Evolutionary conservation across 768 basidiomycete species (phyloP).

Genomic region (Lepiota brunneoincarnata): DNA sequence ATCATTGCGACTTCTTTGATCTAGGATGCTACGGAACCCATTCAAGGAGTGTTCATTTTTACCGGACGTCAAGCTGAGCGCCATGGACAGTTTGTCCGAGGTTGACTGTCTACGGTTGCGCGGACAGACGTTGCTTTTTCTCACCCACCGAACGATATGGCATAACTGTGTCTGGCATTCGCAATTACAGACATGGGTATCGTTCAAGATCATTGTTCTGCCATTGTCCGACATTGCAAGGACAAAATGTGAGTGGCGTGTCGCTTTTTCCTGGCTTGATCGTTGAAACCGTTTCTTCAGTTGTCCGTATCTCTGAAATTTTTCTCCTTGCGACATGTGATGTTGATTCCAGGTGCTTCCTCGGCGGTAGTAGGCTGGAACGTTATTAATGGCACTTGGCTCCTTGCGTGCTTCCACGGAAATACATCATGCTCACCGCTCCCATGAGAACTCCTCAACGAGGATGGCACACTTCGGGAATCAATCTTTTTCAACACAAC

Average conservation of each 20-base stretch:
- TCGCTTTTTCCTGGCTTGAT: background rate
- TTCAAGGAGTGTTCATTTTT: slow-evolving; percentile 45
- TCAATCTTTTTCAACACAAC: slow-evolving; percentile 54
- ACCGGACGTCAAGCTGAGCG: slow-evolving; percentile 34
- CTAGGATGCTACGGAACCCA: slow-evolving; percentile 53
- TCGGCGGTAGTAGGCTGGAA: slow-evolving; percentile 40
- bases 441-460: slow-evolving; percentile 49
- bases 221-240: slow-evolving; percentile 48
- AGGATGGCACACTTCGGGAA: slow-evolving; percentile 55
- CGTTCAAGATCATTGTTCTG: slow-evolving; percentile 44
- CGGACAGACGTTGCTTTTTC: too few species aligned
- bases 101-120: slow-evolving; percentile 14
- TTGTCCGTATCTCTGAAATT: slow-evolving; percentile 13
- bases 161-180: slow-evolving; percentile 51
- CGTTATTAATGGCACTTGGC: slow-evolving; percentile 42
- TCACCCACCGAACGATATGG: slow-evolving; percentile 19
- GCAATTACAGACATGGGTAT: slow-evolving; percentile 51
- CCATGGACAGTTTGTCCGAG: slow-evolving; percentile 47
- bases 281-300: background rate
- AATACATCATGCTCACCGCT: background rate
- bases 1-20: background rate
- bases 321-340: background rate
- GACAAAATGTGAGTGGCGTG: slow-evolving; percentile 40
- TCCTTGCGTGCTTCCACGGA: slow-evolving; percentile 10
- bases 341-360: background rate